Evolutionary conservation across 768 basidiomycete species (phyloP).

Genomic region (Mycena polygramma): DNA sequence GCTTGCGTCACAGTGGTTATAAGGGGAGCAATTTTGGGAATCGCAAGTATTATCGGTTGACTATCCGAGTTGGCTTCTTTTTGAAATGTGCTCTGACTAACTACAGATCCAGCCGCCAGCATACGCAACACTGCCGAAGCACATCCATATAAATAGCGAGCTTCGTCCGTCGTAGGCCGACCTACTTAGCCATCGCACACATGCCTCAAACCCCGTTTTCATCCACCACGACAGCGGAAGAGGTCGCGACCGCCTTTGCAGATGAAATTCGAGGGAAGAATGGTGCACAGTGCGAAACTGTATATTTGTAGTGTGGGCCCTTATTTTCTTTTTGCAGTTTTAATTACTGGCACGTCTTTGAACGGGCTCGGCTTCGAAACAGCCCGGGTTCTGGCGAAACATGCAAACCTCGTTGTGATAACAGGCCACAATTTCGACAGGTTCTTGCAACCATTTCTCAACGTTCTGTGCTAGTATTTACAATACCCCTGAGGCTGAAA

Average conservation of each 20-base stretch:
- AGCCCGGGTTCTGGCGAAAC: slow-evolving; percentile 1
- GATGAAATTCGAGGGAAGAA: slow-evolving; percentile 18
- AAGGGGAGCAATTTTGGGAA: no score
- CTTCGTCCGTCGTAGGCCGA: no score
- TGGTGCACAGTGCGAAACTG: background rate
- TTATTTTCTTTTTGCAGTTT: background rate
- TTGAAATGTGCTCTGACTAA: no score
- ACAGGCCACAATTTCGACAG: background rate
- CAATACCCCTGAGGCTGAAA: background rate
- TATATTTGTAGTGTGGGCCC: no score
- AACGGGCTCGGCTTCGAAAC: slow-evolving; percentile 18
- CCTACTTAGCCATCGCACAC: no score
- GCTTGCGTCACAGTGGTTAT: no score
- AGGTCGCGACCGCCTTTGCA: background rate
- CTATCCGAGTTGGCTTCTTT: no score
- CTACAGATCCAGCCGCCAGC: no score
- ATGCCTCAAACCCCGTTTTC: slow-evolving; percentile 14
- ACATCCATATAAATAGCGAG: no score
- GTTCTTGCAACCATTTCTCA: background rate
- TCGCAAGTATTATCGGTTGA: no score
- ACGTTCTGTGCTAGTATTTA: no score
- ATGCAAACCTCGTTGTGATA: slow-evolving; percentile 8
- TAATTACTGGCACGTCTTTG: slow-evolving; percentile 19
- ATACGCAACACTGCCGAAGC: no score
- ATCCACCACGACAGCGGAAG: slow-evolving; percentile 1